These are phyloP conservation scores for Ceratocystis papillata DNA, from an alignment of 2,329 filamentous ascomycete genomes.

Conservation along the genomic window DNA sequence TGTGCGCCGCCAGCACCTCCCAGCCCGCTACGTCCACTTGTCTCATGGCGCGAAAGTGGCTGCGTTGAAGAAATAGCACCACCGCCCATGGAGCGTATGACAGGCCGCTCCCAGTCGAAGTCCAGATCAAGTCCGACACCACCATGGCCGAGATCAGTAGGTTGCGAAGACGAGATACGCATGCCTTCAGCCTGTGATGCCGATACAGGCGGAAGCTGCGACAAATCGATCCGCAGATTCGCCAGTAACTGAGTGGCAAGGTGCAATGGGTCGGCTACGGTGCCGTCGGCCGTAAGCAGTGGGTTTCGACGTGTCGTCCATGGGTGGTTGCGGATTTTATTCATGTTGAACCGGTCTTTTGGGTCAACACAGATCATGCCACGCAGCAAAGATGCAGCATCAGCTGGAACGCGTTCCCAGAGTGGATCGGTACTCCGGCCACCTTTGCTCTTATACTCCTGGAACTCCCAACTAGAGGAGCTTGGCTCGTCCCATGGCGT, in stretches of 20 bases:
- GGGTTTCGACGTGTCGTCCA: conserved; percentile 84
- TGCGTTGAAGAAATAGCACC: conserved; percentile 40
- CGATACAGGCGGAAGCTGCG: conserved; percentile 27
- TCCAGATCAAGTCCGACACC: conserved; percentile 55
- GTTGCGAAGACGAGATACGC: conserved; percentile 55
- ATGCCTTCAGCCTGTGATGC: conserved; percentile 28
- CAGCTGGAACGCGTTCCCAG: conserved; percentile 66
- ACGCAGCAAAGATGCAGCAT: conserved; percentile 69
- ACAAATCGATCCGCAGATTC: conserved; percentile 76
- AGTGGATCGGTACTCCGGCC: conserved; percentile 76
- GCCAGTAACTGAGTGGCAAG: conserved; percentile 95
- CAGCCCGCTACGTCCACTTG: conserved; percentile 26
- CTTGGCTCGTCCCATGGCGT: conserved; percentile 97
- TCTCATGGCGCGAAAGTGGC: conserved; percentile 34
- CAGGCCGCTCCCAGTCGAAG: conserved; percentile 80
- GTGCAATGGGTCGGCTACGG: conserved; percentile 63
- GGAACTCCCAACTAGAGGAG: conserved; percentile 74
- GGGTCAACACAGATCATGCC: conserved; percentile 86
- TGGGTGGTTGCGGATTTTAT: conserved; percentile 77
- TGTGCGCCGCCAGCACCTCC: background rate
- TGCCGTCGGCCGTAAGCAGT: conserved; percentile 63
- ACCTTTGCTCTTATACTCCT: conserved; percentile 69
- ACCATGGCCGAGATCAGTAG: conserved; percentile 39
- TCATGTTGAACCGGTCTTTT: conserved; percentile 66
- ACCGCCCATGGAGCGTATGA: conserved; percentile 41